A percentile compares a stretch with the other conserved stretches of the same genome.
phyloP scores from a whole-genome alignment of 2,329 filamentous ascomycete genomes.

The Aspergillus sclerotialis region DNA sequence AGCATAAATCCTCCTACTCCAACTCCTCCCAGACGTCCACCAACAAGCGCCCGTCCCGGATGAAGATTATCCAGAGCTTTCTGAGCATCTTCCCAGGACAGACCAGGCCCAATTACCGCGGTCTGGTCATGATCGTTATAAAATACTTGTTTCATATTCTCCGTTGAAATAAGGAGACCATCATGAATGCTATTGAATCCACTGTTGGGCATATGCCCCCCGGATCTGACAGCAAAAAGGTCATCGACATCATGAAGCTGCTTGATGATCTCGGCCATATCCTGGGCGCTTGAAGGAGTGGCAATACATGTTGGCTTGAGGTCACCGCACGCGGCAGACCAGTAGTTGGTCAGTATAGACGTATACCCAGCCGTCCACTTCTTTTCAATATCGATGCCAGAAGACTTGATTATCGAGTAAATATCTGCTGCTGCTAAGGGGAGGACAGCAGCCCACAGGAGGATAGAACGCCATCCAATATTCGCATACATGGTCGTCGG shows the following conservation, averaged over 20 bases:
- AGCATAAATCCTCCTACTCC: constrained; percentile 43
- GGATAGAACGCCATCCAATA: constrained; percentile 11
- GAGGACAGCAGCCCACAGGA: constrained; percentile 13
- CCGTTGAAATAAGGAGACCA: constrained; percentile 39
- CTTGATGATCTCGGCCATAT: constrained; percentile 49
- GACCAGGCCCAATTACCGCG: constrained; percentile 32
- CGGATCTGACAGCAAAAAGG: constrained; percentile 50
- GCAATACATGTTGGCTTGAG: constrained; percentile 43
- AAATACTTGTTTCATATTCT: constrained; percentile 34
- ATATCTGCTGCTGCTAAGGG: constrained; percentile 25
- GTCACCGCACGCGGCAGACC: constrained; percentile 39
- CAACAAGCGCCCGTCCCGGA: constrained; percentile 29
- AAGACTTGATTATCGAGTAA: constrained; percentile 31
- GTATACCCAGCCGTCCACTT: constrained; percentile 28
- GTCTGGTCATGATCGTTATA: constrained; percentile 31
- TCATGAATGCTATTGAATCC: constrained; percentile 41
- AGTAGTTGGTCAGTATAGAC: constrained; percentile 37
- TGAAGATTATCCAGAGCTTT: constrained; percentile 20
- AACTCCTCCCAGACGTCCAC: constrained; percentile 43
- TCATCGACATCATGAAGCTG: constrained; percentile 43
- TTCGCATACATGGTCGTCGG: constrained; percentile 9
- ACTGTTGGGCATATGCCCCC: constrained; percentile 43
- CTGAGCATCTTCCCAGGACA: constrained; percentile 29
- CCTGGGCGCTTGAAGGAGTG: constrained; percentile 41
- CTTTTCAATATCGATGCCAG: constrained; percentile 27